These are phyloP conservation scores for Ensete glaucum DNA, from an alignment of 176 grass and related monocot genomes.

Conservation along the genomic window DNA sequence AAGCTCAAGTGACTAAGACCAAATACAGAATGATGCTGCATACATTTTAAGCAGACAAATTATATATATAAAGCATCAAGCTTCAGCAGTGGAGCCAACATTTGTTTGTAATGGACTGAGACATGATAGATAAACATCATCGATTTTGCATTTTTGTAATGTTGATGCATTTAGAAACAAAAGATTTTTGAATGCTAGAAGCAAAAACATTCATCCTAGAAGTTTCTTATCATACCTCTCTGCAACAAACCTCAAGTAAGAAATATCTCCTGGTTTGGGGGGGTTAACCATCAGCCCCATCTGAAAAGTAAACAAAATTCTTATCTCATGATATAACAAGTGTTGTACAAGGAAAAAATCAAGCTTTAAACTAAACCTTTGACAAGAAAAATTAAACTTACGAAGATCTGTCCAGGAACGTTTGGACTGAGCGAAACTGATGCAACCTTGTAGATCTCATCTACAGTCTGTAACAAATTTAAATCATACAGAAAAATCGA, in stretches of 20 bases:
- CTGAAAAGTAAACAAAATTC: slow-evolving; percentile 34
- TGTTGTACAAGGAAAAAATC: neutral
- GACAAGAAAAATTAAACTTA: slow-evolving; percentile 48
- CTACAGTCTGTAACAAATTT: slow-evolving; percentile 59
- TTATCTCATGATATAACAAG: neutral
- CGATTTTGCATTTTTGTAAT: neutral
- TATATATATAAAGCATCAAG: neutral
- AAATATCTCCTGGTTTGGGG: slow-evolving; percentile 92
- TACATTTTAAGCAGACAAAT: neutral
- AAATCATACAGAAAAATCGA: neutral
- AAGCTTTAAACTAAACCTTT: slow-evolving; percentile 1
- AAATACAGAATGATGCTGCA: neutral
- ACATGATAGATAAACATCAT: neutral
- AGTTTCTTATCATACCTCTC: slow-evolving; percentile 53
- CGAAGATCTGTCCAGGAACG: slow-evolving; percentile 96
- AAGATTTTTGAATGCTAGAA: neutral
- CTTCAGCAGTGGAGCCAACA: neutral
- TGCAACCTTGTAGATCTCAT: slow-evolving; percentile 98
- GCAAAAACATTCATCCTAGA: neutral
- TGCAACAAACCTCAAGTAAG: slow-evolving; percentile 59
- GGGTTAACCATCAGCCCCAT: slow-evolving; percentile 97
- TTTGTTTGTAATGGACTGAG: neutral
- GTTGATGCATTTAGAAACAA: neutral
- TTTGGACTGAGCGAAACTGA: slow-evolving; percentile 86
- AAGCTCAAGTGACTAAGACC: neutral